Percentiles rank a stretch among this genome's conserved stretches.
Evolutionary conservation across 129 eudicot genomes (phyloP).

Genomic region (carrot (Daucus carota)): DNA sequence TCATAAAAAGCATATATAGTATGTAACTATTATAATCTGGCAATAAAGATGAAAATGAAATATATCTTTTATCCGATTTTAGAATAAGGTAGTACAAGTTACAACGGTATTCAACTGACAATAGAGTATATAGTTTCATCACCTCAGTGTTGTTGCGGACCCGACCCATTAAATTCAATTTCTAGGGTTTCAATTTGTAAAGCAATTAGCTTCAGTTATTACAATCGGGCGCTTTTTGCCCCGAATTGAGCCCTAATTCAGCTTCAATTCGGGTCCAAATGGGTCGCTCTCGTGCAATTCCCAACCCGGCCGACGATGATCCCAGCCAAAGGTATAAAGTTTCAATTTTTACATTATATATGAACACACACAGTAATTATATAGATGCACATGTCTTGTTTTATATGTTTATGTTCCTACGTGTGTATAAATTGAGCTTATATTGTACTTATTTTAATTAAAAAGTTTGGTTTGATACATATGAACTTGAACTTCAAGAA

Average conservation of each 20-base stretch:
- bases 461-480: not conserved
- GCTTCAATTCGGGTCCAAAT: constrained; percentile 23
- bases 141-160: not conserved
- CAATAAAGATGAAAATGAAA: no score
- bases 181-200: not conserved
- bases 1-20: no score
- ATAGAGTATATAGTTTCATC: not conserved
- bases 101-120: not conserved
- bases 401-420: not conserved
- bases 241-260: constrained; percentile 9
- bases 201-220: not conserved
- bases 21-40: no score
- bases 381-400: not conserved
- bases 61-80: no score
- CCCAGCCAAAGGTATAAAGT: constrained; percentile 52
- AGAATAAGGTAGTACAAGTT: no score
- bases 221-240: not conserved
- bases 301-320: constrained; percentile 56
- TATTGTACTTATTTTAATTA: not conserved
- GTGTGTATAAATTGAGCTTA: not conserved
- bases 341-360: not conserved
- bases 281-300: constrained; percentile 78
- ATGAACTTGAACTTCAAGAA: not conserved
- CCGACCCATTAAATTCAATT: not conserved
- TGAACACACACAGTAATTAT: not conserved